Evolutionary conservation across 2,329 filamentous ascomycete genomes (phyloP).

Genomic region (Fusarium sp.): DNA sequence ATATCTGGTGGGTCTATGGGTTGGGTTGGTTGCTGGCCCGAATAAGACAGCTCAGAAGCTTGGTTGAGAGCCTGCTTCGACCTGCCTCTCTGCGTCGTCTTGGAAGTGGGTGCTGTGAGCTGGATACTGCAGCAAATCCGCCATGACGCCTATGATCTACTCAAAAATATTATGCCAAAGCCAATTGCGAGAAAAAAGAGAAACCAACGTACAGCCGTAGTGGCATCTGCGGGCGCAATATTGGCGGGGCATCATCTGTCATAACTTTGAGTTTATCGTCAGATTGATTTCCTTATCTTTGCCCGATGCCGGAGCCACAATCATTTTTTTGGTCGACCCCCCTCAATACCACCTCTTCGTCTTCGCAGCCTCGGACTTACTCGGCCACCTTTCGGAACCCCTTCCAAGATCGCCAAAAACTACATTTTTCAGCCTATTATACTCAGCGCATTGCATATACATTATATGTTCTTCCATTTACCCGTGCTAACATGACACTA

Average conservation of each 20-base stretch:
- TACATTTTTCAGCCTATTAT: background rate
- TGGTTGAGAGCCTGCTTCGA: conserved; percentile 33
- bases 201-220: background rate
- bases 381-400: conserved; percentile 13
- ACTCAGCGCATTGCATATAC: background rate
- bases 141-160: background rate
- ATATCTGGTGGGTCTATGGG: conserved; percentile 31
- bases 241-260: conserved; percentile 28
- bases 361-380: background rate
- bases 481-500: conserved; percentile 35
- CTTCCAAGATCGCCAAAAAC: background rate
- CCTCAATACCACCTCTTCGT: background rate
- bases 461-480: conserved; percentile 15
- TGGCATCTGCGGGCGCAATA: conserved; percentile 26
- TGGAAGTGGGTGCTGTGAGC: conserved; percentile 16
- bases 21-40: background rate
- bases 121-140: conserved; percentile 18
- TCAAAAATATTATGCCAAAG: background rate
- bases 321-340: background rate
- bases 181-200: background rate
- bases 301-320: conserved; percentile 38
- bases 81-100: conserved; percentile 15
- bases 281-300: conserved; percentile 38
- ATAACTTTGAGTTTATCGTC: conserved; percentile 35
- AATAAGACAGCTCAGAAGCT: conserved; percentile 39